Base-by-base conservation (phyloP, 208 protist genomes). In the Trypanosoma melophagium region DNA sequence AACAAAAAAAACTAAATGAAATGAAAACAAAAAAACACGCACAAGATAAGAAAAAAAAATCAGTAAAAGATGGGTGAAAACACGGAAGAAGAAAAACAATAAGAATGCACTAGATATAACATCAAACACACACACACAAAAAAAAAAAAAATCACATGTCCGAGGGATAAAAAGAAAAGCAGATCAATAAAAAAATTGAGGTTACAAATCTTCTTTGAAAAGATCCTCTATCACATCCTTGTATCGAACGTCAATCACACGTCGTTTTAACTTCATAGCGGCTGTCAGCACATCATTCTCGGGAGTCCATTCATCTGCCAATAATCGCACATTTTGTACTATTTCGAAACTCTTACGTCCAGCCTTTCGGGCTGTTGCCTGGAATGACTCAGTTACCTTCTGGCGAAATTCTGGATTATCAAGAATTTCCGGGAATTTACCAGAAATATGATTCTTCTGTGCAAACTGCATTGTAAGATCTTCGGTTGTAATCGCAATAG, bases 231-330 rank as follows among this genome's bases (percentile, higher is more conserved):
- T 96, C 1, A 76, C 40, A 8, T 83, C 68, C 49, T 74, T 79
- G 68, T 94, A 94, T 3, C 69, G 66, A 55, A 87, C 78, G 10
- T 88, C 80, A 49, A 96, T 80, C 3, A 69, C 69, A 31, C 79
- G 76, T 45, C 90, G 77, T 56, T 85, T 85, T 24, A 96, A 76
- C 69, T 96, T 96, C 82, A 90, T 79, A 1, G 90, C 84, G 0
- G 90, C 86, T 3, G 90, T 96, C 42, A 96, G 71, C 31, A 87
- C 66, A 24, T 79, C 83, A 65, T 94, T 96, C 63, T 90, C 84
- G 3, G 84, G 74, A 7, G 90, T 94, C 90, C 90, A 96, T 65
- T 93, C 86, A 17, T 94, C 87, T 16, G 65, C 62, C 51, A 93
- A 50, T 38, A 93, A 41, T 31, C 71, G 74, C 31, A 89, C 69